Base-by-base conservation (phyloP, 371 early-diverging fungal species). In the Enterospora canceri region DNA sequence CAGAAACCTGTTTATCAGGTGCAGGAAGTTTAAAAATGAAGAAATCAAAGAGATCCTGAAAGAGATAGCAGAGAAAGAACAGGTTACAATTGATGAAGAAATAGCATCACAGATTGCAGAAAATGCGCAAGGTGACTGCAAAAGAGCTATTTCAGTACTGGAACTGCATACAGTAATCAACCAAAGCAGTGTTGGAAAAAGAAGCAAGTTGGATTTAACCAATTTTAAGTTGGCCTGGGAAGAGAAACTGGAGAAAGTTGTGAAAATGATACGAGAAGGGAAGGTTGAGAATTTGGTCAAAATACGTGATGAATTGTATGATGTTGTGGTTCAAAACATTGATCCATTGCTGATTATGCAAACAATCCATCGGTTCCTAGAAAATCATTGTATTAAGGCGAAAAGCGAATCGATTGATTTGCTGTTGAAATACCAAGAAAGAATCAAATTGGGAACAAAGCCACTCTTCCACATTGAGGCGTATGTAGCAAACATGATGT, bases 391-490 rank as follows among this genome's bases (percentile, higher is more conserved):
- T n/a, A 40, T 40, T 8, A 40, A 40, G 40, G 32, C 21, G 30
- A 57, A 30, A 50, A 16, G 29, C 32, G 35, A 35, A 57, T 34
- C 21, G 80, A 70, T 32, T 16, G 31, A 4, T 28, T 60, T 80
- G 86, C 83, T 82, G 1, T 78, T 92, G 29, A 69, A 56, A 62
- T 78, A 73, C 71, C 63, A 74, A 8, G 69, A 71, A 56, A 77
- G 79, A 90, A 91, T 95, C 69, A 83, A 84, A 31, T 68, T 82
- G 16, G 98, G 97, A 0, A 85, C 82, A 50, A 97, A 95, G 82
- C 83, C 87, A 0, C 90, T 98, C 19, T 89, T 93, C 71, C 96
- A 98, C 79, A 78, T 98, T 30, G 98, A 98, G 79, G 92, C 93
- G 0, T 97, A 91, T 82, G 87, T 88, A 16, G 89, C 90, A 31